phyloP scores from a whole-genome alignment of 2,329 filamentous ascomycete genomes.

The Sarocladium oryzae region DNA sequence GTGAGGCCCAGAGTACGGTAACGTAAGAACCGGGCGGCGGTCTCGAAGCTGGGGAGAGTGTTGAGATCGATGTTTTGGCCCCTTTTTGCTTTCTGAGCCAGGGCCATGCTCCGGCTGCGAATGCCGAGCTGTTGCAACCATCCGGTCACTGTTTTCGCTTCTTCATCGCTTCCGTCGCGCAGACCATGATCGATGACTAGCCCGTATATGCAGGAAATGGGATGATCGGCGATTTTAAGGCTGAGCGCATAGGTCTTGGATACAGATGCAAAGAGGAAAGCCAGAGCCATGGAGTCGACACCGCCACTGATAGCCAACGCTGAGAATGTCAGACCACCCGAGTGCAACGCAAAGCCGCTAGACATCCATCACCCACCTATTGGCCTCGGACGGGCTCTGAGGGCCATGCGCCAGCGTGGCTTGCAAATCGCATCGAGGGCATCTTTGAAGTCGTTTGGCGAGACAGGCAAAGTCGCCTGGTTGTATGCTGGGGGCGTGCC shows the following conservation, averaged over 20 bases:
- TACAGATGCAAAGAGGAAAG: slow-evolving; percentile 56
- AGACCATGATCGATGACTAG: slow-evolving; percentile 53
- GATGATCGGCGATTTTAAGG: slow-evolving; percentile 8
- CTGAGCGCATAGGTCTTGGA: slow-evolving; percentile 16
- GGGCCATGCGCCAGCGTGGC: slow-evolving; percentile 41
- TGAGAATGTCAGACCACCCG: slow-evolving; percentile 23
- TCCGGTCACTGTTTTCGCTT: slow-evolving; percentile 42
- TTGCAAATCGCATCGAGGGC: slow-evolving; percentile 43
- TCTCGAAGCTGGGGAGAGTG: slow-evolving; percentile 64
- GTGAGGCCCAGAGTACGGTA: slow-evolving; percentile 63
- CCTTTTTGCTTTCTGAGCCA: slow-evolving; percentile 33
- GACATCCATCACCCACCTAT: slow-evolving; percentile 31
- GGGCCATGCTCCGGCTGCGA: slow-evolving; percentile 30
- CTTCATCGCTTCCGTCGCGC: slow-evolving; percentile 43
- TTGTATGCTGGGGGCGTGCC: slow-evolving; percentile 20
- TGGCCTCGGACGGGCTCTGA: slow-evolving; percentile 25
- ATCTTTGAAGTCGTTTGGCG: slow-evolving; percentile 33
- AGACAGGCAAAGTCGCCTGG: slow-evolving; percentile 30
- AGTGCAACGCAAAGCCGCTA: no score
- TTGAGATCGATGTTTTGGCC: slow-evolving; percentile 12
- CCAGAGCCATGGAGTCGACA: slow-evolving; percentile 96
- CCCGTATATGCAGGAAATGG: slow-evolving; percentile 35
- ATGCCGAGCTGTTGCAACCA: slow-evolving; percentile 33
- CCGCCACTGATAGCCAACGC: slow-evolving; percentile 84
- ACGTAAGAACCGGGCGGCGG: slow-evolving; percentile 63